Evolutionary conservation across 2,329 filamentous ascomycete genomes (phyloP).

Genomic region (Chaetoscypha palmicola): DNA sequence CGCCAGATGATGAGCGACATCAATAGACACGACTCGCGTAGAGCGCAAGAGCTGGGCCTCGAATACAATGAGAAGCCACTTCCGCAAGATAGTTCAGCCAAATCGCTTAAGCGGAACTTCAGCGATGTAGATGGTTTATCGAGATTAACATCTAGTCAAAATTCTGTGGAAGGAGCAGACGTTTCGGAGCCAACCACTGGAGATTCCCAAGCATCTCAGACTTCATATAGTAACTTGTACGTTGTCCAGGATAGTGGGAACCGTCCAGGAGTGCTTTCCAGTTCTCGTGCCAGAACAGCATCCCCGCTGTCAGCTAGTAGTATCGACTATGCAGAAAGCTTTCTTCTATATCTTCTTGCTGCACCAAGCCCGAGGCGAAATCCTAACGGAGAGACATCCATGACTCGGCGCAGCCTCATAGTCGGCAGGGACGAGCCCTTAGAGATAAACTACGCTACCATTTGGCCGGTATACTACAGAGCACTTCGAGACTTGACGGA

Average conservation of each 20-base stretch:
- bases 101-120: not conserved
- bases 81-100: not conserved
- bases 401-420: not conserved
- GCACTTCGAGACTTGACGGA: not conserved
- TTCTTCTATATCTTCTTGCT: not conserved
- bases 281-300: not conserved
- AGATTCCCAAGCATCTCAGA: not conserved
- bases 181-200: too few relatives aligned
- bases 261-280: not conserved
- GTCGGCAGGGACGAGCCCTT: too few relatives aligned
- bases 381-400: not conserved
- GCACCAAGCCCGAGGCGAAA: not conserved
- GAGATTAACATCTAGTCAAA: not conserved
- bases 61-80: too few relatives aligned
- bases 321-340: not conserved
- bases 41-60: conserved; percentile 2
- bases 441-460: too few relatives aligned
- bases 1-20: conserved; percentile 1
- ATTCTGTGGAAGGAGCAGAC: not conserved
- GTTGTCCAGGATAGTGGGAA: not conserved
- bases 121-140: not conserved
- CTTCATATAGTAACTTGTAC: not conserved
- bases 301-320: not conserved
- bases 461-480: too few relatives aligned
- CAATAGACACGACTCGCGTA: not conserved